A percentile compares a stretch with the other conserved stretches of the same genome.
These are phyloP conservation scores for Lathyrus sativus DNA, from an alignment of 306 rosid species.

Conservation along the genomic window DNA sequence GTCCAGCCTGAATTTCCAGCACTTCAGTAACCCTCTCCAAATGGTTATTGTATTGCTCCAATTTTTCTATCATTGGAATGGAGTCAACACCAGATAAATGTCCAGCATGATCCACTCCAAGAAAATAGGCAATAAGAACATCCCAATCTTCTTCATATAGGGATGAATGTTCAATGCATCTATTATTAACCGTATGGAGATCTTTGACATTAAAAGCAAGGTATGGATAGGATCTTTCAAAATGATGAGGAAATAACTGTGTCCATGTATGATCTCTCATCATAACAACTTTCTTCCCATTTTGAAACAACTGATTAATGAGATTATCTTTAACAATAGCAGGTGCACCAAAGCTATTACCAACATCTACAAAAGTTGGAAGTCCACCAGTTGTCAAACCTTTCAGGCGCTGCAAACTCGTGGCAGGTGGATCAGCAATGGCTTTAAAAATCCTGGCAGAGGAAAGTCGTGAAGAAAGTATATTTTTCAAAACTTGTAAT, in stretches of 20 bases:
- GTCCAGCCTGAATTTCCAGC: conserved; percentile 73
- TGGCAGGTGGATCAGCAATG: conserved; percentile 98
- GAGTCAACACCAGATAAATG: conserved; percentile 98
- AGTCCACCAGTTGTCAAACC: conserved; percentile 96
- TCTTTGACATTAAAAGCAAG: conserved; percentile 98
- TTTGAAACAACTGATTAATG: conserved; percentile 78
- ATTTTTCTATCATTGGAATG: conserved; percentile 77
- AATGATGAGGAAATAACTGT: conserved; percentile 92
- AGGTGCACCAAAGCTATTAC: conserved; percentile 94
- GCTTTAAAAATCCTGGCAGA: conserved; percentile 87
- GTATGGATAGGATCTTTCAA: conserved; percentile 70
- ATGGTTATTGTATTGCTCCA: conserved; percentile 82
- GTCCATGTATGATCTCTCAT: conserved; percentile 99
- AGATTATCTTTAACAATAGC: conserved; percentile 86
- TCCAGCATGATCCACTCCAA: conserved; percentile 99
- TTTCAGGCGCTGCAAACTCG: conserved; percentile 96
- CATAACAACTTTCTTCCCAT: conserved; percentile 90
- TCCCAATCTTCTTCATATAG: conserved; percentile 89
- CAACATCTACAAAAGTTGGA: conserved; percentile 96
- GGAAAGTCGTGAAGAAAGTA: conserved; percentile 57
- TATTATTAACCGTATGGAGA: conserved; percentile 95
- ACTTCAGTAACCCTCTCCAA: conserved; percentile 81
- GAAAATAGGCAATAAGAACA: conserved; percentile 95
- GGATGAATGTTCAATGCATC: conserved; percentile 87
- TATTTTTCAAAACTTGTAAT: conserved; percentile 55